These are phyloP conservation scores for Eremochloa ophiuroides DNA, from an alignment of 176 grass and related monocot species.

Conservation along the genomic window DNA sequence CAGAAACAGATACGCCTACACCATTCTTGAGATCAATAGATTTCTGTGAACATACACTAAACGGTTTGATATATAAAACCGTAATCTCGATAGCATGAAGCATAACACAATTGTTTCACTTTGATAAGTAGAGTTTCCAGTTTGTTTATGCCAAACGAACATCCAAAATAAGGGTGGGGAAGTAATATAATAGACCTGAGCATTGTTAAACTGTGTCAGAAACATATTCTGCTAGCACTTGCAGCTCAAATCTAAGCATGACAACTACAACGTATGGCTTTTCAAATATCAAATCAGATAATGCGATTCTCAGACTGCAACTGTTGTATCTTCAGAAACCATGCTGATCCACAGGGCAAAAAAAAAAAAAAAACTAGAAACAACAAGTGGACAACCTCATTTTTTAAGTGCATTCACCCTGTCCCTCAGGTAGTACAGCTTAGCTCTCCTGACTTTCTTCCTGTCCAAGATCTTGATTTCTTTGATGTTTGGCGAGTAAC, in stretches of 20 bases:
- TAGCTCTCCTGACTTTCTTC: slow-evolving; percentile 87
- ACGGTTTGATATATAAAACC: neutral
- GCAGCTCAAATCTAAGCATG: neutral
- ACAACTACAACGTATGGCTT: neutral
- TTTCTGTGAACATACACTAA: neutral
- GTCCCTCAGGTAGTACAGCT: slow-evolving; percentile 92
- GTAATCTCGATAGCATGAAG: neutral
- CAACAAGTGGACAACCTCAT: slow-evolving; percentile 14
- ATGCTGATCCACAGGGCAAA: neutral
- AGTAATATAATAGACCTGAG: neutral
- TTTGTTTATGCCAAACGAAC: neutral
- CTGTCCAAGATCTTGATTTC: slow-evolving; percentile 87
- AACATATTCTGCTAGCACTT: neutral
- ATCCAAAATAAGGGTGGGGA: neutral
- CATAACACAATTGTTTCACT: neutral
- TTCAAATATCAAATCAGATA: neutral
- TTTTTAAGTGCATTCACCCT: slow-evolving; percentile 88
- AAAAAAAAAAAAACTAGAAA: neutral
- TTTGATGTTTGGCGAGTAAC: slow-evolving; percentile 90
- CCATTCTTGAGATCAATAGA: neutral
- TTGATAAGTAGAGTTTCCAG: neutral
- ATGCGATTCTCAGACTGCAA: neutral
- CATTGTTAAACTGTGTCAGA: neutral
- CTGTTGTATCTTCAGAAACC: neutral
- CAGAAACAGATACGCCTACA: too few species aligned